phyloP scores from a whole-genome alignment of 805 yeast species.

The Barnettozyma californica region DNA sequence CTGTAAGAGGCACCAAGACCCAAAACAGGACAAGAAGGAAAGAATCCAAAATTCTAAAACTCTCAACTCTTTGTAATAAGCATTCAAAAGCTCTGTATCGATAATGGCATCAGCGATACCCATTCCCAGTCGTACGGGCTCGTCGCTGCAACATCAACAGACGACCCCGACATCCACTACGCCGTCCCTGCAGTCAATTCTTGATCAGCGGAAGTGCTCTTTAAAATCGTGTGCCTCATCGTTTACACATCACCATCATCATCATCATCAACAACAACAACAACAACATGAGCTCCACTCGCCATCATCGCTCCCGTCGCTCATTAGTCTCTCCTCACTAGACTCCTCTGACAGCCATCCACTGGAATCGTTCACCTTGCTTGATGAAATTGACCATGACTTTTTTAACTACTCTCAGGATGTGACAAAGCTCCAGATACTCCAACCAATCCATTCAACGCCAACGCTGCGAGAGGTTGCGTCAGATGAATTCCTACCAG shows the following conservation, averaged over 20 bases:
- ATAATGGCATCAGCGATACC: conserved; percentile 18
- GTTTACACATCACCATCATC: conserved; percentile 1
- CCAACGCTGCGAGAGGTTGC: conserved; percentile 1
- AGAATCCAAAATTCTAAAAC: neutral
- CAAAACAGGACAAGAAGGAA: neutral
- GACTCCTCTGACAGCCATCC: conserved; percentile 20
- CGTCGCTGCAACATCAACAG: neutral
- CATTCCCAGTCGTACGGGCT: conserved; percentile 11
- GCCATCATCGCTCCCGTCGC: conserved; percentile 11
- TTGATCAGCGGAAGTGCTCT: conserved; percentile 18
- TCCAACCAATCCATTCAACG: conserved; percentile 7
- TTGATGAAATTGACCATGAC: conserved; percentile 22
- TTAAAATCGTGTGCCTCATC: conserved; percentile 10
- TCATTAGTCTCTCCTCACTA: conserved; percentile 10
- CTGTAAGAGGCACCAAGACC: neutral
- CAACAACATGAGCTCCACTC: neutral
- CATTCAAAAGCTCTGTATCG: too few relatives aligned
- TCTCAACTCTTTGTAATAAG: neutral
- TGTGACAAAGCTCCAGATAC: conserved; percentile 6
- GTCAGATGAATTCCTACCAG: neutral
- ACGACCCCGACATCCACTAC: conserved; percentile 13
- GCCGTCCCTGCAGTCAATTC: conserved; percentile 22
- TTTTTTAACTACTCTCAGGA: conserved; percentile 7
- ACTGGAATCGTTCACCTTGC: conserved; percentile 12
- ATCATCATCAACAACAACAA: neutral